Percentiles rank a stretch among this genome's conserved stretches.
phyloP scores from a whole-genome alignment of 2,329 filamentous ascomycete species.

The Apiospora phragmitis region DNA sequence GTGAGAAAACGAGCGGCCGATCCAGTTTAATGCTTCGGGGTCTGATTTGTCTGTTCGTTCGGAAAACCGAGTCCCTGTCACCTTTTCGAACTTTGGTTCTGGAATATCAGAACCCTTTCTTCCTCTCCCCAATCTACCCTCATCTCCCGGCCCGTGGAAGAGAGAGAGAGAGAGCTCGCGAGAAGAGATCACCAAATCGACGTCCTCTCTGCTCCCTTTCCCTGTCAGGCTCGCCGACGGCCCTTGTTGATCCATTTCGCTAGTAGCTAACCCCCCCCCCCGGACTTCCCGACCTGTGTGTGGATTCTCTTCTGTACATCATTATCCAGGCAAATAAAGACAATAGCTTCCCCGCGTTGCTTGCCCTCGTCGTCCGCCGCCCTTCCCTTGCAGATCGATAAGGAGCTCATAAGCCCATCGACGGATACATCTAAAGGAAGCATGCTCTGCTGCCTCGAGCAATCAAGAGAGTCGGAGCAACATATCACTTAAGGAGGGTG shows the following conservation, averaged over 20 bases:
- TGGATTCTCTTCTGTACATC: not conserved
- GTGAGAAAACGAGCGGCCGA: not conserved
- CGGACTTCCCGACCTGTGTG: not conserved
- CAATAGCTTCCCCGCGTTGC: slow-evolving; percentile 1
- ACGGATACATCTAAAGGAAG: not conserved
- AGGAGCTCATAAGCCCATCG: not conserved
- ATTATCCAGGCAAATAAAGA: not conserved
- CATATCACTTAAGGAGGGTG: not conserved
- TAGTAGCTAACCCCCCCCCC: not conserved
- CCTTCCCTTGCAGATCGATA: not conserved
- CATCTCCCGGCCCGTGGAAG: not conserved
- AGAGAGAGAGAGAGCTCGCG: not conserved
- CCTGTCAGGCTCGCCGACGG: not conserved
- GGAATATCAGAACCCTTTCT: not conserved
- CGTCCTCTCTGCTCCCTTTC: not conserved
- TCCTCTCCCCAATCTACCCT: not conserved
- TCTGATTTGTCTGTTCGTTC: not conserved
- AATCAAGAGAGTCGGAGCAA: not conserved
- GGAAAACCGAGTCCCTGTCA: not conserved
- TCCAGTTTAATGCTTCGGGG: slow-evolving; percentile 4
- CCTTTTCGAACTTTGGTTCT: not conserved
- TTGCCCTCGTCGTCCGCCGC: not conserved
- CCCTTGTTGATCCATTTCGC: slow-evolving; percentile 3
- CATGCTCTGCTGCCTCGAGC: not conserved
- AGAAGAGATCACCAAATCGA: not conserved